A percentile compares a stretch with the other conserved stretches of the same genome.
Conservation (phyloP, 805 yeast species). For the Wickerhamomyces chaumierensis region DNA sequence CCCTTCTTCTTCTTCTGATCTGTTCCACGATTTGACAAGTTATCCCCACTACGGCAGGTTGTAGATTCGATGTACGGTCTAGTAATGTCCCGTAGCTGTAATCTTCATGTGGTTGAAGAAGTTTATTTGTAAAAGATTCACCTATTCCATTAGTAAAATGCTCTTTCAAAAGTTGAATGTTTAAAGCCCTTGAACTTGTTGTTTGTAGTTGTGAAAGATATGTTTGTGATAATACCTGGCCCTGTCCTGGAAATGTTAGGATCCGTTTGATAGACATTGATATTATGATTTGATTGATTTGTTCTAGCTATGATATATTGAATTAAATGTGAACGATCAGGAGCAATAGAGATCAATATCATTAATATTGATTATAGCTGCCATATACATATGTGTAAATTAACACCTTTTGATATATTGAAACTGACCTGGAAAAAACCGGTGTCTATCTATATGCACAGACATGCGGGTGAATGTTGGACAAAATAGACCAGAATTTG, state of each 20-base stretch:
- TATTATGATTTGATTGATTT: no score
- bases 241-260: slow-evolving; percentile 18
- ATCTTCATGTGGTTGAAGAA: slow-evolving; percentile 1
- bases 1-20: slow-evolving; percentile 8
- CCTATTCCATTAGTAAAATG: slow-evolving; percentile 4
- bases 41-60: slow-evolving; percentile 16
- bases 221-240: slow-evolving; percentile 9
- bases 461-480: no score
- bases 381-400: no score
- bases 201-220: slow-evolving; percentile 5
- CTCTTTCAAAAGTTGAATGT: slow-evolving; percentile 3
- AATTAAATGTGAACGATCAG: no score
- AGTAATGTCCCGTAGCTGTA: not conserved
- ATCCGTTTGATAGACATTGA: slow-evolving; percentile 2
- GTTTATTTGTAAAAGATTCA: not conserved
- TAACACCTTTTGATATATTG: no score
- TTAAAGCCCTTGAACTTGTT: slow-evolving; percentile 1
- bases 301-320: no score
- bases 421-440: no score
- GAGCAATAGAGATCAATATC: no score
- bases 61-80: slow-evolving; percentile 21
- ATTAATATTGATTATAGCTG: no score
- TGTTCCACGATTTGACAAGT: slow-evolving; percentile 18
- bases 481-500: no score
- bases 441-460: no score